Evolutionary conservation across 1,139 yeast genomes (phyloP).

Genomic region (Suhomyces bokatorum): DNA sequence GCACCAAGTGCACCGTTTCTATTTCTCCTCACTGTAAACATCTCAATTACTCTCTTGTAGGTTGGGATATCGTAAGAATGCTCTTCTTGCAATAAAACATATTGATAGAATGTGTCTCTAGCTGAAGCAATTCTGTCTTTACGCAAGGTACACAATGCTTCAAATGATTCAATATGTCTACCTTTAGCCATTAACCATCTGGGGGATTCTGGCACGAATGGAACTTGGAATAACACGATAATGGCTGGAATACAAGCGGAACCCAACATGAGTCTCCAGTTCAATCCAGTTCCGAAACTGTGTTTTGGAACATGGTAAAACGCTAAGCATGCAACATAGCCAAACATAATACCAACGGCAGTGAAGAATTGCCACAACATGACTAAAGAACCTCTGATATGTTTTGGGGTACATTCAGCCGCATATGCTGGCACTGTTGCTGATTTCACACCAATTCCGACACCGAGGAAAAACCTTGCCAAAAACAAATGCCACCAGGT

Average conservation of each 20-base stretch:
- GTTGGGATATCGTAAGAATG: slow-evolving; percentile 58
- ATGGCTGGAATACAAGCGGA: slow-evolving; percentile 76
- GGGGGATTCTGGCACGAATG: slow-evolving; percentile 40
- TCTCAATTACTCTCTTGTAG: slow-evolving; percentile 50
- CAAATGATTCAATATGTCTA: slow-evolving; percentile 26
- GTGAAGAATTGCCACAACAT: slow-evolving; percentile 92
- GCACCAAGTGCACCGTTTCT: slow-evolving; percentile 82
- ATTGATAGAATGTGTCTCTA: slow-evolving; percentile 29
- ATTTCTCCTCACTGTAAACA: slow-evolving; percentile 72
- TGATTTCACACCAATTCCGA: slow-evolving; percentile 82
- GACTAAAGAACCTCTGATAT: slow-evolving; percentile 75
- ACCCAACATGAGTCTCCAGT: slow-evolving; percentile 83
- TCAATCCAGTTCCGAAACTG: slow-evolving; percentile 40
- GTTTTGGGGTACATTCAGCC: slow-evolving; percentile 78
- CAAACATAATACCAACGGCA: slow-evolving; percentile 83
- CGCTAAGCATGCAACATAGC: slow-evolving; percentile 69
- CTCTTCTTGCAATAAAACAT: slow-evolving; percentile 55
- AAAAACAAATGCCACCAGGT: slow-evolving; percentile 76
- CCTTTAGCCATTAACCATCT: slow-evolving; percentile 33
- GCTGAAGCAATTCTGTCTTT: slow-evolving; percentile 24
- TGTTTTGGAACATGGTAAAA: slow-evolving; percentile 37
- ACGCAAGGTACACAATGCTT: slow-evolving; percentile 22
- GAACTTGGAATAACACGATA: slow-evolving; percentile 63
- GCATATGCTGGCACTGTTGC: slow-evolving; percentile 81
- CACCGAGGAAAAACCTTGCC: slow-evolving; percentile 70